Conservation (phyloP, 176 grass and related monocot genomes). For the Aegilops sharonensis region DNA sequence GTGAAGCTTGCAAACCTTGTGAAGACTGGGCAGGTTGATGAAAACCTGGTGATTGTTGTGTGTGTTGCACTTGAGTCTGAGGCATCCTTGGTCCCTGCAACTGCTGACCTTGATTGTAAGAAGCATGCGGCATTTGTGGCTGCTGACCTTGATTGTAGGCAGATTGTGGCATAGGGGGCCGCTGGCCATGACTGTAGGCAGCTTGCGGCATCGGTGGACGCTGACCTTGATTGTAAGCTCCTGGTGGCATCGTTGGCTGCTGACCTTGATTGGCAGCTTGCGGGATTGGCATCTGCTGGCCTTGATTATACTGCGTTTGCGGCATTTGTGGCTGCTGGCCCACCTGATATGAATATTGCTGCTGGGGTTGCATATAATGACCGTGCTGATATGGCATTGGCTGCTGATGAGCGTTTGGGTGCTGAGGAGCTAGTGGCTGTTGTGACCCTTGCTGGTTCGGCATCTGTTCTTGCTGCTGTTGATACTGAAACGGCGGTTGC, state of each 20-base stretch:
- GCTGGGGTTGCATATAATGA: slow-evolving; percentile 58
- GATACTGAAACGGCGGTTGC: slow-evolving; percentile 41
- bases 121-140: slow-evolving; percentile 39
- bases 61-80: slow-evolving; percentile 48
- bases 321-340: slow-evolving; percentile 43
- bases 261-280: slow-evolving; percentile 37
- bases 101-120: slow-evolving; percentile 59
- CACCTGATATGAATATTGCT: slow-evolving; percentile 60
- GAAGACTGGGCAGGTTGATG: slow-evolving; percentile 43
- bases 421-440: slow-evolving; percentile 42
- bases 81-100: slow-evolving; percentile 37
- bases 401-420: slow-evolving; percentile 15
- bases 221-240: slow-evolving; percentile 23
- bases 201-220: slow-evolving; percentile 28
- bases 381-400: slow-evolving; percentile 57
- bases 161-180: slow-evolving; percentile 26
- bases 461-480: slow-evolving; percentile 58
- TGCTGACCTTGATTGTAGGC: slow-evolving; percentile 46
- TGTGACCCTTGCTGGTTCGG: slow-evolving; percentile 45
- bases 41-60: slow-evolving; percentile 38
- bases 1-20: slow-evolving; percentile 27
- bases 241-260: slow-evolving; percentile 13
- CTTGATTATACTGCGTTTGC: slow-evolving; percentile 30
- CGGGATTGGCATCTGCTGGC: slow-evolving; percentile 30
- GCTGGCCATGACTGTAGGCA: slow-evolving; percentile 40